A percentile compares a stretch with the other conserved stretches of the same genome.
phyloP scores from a whole-genome alignment of 2,329 filamentous ascomycete genomes.

The Zymoseptoria passerinii region DNA sequence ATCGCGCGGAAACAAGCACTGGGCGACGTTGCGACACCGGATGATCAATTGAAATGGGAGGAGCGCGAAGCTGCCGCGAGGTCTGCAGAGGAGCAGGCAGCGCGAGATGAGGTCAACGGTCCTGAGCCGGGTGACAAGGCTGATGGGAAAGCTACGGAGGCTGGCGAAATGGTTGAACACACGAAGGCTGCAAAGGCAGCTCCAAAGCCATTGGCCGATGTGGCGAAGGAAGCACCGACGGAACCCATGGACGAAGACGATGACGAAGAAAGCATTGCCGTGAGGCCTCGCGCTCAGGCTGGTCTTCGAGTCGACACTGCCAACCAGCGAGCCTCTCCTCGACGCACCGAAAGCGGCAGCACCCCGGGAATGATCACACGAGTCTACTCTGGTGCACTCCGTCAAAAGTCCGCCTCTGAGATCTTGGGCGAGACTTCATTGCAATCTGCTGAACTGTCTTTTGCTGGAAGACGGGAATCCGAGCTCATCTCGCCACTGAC shows the following conservation, averaged over 20 bases:
- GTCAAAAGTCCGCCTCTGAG: conserved; percentile 65
- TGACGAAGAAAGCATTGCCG: conserved; percentile 22
- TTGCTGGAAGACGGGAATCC: conserved; percentile 5
- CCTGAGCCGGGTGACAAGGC: conserved; percentile 20
- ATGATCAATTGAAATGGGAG: conserved; percentile 50
- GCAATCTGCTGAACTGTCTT: conserved; percentile 7
- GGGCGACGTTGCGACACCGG: conserved; percentile 45
- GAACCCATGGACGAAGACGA: conserved; percentile 13
- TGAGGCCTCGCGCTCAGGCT: conserved; percentile 12
- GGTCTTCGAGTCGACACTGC: conserved; percentile 18
- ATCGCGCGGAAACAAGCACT: conserved; percentile 36
- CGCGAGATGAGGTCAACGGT: conserved; percentile 24
- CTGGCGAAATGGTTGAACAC: conserved; percentile 18
- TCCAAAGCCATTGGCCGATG: background rate
- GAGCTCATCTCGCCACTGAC: conserved; percentile 29
- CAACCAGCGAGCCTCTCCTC: conserved; percentile 7
- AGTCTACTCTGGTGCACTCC: conserved; percentile 61
- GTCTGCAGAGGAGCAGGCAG: conserved; percentile 37
- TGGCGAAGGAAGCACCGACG: conserved; percentile 1
- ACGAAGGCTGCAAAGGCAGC: conserved; percentile 10
- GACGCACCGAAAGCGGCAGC: conserved; percentile 4
- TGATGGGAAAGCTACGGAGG: conserved; percentile 16
- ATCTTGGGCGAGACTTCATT: conserved; percentile 54
- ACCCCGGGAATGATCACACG: conserved; percentile 51
- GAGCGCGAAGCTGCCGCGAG: conserved; percentile 32